Conservation (phyloP, 129 eudicot genomes). For the Silybum marianum region DNA sequence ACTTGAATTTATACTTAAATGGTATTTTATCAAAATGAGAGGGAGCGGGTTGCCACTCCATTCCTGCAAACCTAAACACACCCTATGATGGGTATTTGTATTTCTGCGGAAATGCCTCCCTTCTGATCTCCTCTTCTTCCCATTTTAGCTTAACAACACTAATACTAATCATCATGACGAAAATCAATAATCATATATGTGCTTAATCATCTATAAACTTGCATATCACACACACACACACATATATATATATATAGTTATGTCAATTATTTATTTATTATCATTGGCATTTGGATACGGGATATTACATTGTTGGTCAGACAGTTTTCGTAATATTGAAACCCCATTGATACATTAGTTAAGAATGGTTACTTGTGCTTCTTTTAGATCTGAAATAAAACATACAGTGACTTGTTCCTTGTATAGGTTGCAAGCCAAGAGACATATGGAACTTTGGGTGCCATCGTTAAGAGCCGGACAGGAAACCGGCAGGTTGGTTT, state of each 20-base stretch:
- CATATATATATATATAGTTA: neutral
- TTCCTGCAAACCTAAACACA: no score
- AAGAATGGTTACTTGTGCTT: neutral
- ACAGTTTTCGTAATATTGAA: neutral
- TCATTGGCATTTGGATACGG: neutral
- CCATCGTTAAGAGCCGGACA: constrained; percentile 76
- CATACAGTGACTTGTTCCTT: neutral
- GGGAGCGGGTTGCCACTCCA: no score
- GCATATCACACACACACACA: neutral
- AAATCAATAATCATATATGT: no score
- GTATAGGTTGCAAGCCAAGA: constrained; percentile 85
- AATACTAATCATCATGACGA: neutral
- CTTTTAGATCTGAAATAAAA: neutral
- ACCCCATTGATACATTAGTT: neutral
- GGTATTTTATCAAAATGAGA: no score
- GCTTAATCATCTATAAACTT: neutral
- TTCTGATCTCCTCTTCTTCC: no score
- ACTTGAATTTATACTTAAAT: no score
- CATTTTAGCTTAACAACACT: neutral
- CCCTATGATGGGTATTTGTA: no score
- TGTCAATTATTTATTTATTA: no score
- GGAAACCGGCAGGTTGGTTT: constrained; percentile 73
- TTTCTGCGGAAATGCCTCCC: no score
- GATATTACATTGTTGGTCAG: neutral
- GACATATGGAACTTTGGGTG: constrained; percentile 86